phyloP scores from a whole-genome alignment of 805 yeast genomes.

The Cyberlindnera euphorbiae region DNA sequence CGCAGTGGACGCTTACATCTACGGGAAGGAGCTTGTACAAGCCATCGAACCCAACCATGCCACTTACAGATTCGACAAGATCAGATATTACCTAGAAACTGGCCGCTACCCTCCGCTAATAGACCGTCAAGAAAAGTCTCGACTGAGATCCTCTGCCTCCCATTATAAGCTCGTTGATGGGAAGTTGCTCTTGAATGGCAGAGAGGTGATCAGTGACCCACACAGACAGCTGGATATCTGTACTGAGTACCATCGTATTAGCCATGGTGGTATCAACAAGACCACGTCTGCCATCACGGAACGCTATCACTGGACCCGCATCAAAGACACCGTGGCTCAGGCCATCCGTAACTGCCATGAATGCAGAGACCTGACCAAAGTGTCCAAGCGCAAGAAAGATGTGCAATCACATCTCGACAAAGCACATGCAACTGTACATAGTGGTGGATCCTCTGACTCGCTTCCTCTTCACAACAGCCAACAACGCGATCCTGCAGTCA shows the following conservation, averaged over 20 bases:
- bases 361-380: constrained; percentile 38
- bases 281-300: constrained; percentile 76
- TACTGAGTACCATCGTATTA: constrained; percentile 57
- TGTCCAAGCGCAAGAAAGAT: constrained; percentile 15
- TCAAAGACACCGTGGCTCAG: constrained; percentile 79
- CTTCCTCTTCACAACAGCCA: constrained; percentile 1
- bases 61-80: constrained; percentile 62
- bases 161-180: constrained; percentile 72
- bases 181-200: constrained; percentile 66
- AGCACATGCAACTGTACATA: not conserved
- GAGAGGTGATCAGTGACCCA: constrained; percentile 79
- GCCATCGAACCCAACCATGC: constrained; percentile 36
- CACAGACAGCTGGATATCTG: constrained; percentile 72
- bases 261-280: constrained; percentile 86
- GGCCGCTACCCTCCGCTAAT: constrained; percentile 84
- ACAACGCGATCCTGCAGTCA: not conserved
- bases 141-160: constrained; percentile 74
- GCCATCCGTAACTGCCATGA: constrained; percentile 72
- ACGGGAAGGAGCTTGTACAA: constrained; percentile 73
- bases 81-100: constrained; percentile 71
- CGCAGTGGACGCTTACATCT: constrained; percentile 83
- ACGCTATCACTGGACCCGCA: constrained; percentile 85
- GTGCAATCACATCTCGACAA: constrained; percentile 5
- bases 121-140: constrained; percentile 80
- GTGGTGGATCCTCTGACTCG: constrained; percentile 3